Evolutionary conservation across 148 eudicot species (phyloP).

Genomic region (Rhododendron ovatum): DNA sequence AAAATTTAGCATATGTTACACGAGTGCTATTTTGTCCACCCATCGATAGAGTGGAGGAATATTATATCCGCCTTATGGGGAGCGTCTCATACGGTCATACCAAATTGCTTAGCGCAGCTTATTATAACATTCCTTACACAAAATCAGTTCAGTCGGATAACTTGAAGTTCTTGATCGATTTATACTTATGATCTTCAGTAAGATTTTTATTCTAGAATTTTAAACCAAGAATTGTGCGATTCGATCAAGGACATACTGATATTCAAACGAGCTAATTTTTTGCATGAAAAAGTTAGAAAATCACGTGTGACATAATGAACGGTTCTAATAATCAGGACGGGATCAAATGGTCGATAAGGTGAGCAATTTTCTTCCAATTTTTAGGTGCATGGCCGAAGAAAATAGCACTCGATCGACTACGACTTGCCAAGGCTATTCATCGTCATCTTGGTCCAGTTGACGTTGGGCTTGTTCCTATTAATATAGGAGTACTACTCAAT

Average conservation of each 20-base stretch:
- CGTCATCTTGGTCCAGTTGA: neutral
- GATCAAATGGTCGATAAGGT: neutral
- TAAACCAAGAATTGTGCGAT: neutral
- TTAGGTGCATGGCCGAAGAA: neutral
- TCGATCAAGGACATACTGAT: too few species aligned
- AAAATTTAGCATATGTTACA: neutral
- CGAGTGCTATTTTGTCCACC: neutral
- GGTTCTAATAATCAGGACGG: neutral
- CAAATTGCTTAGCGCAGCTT: neutral
- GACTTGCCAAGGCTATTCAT: neutral
- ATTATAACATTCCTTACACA: neutral
- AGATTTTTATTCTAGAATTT: neutral
- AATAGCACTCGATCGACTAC: too few species aligned
- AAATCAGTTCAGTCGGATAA: neutral
- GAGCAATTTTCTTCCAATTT: neutral
- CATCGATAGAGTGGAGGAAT: neutral
- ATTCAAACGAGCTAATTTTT: neutral
- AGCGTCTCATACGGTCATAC: neutral
- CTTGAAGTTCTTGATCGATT: neutral
- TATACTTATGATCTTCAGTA: neutral
- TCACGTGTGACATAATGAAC: neutral
- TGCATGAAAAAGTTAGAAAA: neutral
- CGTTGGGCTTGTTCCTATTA: neutral
- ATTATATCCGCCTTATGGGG: neutral
- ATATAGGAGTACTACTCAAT: neutral